Conservation (phyloP, 306 rosid genomes). For the Cucumis melo region DNA sequence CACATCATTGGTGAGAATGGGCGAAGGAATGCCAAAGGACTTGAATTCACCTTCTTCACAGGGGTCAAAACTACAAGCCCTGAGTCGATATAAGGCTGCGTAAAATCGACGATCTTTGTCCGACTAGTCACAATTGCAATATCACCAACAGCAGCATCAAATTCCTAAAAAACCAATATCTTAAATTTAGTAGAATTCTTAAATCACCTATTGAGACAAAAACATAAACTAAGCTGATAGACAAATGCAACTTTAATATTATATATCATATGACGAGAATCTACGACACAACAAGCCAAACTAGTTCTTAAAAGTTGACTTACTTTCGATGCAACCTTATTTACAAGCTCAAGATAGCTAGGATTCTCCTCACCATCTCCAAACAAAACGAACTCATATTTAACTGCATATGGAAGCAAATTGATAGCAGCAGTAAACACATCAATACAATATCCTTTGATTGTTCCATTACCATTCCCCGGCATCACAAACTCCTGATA, state of each 20-base stretch:
- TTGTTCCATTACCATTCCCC: conserved; percentile 12
- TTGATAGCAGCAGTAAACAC: conserved; percentile 33
- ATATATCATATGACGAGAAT: too few relatives aligned
- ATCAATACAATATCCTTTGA: conserved; percentile 40
- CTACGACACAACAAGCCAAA: not conserved
- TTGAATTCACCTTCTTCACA: conserved; percentile 14
- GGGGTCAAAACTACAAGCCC: conserved; percentile 41
- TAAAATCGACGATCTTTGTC: conserved; percentile 33
- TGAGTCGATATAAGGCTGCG: conserved; percentile 35
- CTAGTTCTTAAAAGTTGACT: conserved; percentile 5
- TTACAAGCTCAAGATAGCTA: conserved; percentile 23
- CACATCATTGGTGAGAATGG: conserved; percentile 36
- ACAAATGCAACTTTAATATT: too few relatives aligned
- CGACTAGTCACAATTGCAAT: conserved; percentile 34
- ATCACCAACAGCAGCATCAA: conserved; percentile 47
- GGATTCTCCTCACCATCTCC: conserved; percentile 42
- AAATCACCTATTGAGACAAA: too few relatives aligned
- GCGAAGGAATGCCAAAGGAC: conserved; percentile 29
- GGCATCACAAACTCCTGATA: conserved; percentile 25
- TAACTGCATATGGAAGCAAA: conserved; percentile 35
- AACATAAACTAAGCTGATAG: too few relatives aligned
- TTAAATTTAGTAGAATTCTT: not conserved
- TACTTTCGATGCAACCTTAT: conserved; percentile 21
- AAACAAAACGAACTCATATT: conserved; percentile 25
- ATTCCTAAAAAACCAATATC: conserved; percentile 13